Conservation (phyloP, 2,329 filamentous ascomycete genomes). For the Pyricularia pennisetigena region DNA sequence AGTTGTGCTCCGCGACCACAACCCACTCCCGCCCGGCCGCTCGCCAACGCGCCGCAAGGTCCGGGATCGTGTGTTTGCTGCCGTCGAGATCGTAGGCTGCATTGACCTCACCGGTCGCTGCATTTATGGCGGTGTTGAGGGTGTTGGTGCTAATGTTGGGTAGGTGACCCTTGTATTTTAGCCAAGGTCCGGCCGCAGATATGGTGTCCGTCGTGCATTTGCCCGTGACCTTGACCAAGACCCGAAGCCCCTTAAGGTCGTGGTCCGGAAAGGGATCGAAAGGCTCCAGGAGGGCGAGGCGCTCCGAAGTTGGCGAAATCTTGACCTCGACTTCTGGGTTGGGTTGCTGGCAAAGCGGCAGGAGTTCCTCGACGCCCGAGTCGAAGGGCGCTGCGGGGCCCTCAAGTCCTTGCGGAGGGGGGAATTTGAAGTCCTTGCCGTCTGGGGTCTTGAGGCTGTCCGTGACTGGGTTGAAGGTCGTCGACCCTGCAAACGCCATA, state of each 20-base stretch:
- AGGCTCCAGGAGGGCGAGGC: conserved; percentile 83
- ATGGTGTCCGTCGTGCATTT: conserved; percentile 99
- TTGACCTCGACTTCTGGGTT: conserved; percentile 62
- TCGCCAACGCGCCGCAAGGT: conserved; percentile 79
- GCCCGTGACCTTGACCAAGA: conserved; percentile 92
- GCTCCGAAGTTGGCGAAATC: conserved; percentile 79
- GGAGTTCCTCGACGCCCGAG: conserved; percentile 61
- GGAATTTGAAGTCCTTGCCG: conserved; percentile 77
- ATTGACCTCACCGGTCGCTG: conserved; percentile 86
- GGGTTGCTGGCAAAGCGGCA: conserved; percentile 53
- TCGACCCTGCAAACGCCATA: conserved; percentile 85
- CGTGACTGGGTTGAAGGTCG: conserved; percentile 92
- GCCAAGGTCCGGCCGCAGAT: conserved; percentile 90
- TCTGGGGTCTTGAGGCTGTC: conserved; percentile 73
- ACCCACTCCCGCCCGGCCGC: conserved; percentile 69
- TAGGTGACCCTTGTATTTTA: conserved; percentile 98
- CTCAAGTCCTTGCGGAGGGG: conserved; percentile 62
- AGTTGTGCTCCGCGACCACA: conserved; percentile 95
- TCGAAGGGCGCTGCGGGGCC: conserved; percentile 60
- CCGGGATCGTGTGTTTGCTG: conserved; percentile 67
- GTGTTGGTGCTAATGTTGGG: conserved; percentile 98
- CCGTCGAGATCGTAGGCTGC: conserved; percentile 82
- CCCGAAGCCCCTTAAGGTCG: conserved; percentile 68
- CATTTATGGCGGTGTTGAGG: conserved; percentile 88
- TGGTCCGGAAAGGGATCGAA: conserved; percentile 72